Evolutionary conservation across 2,329 filamentous ascomycete genomes (phyloP), one percentile per base, ranked within the genome.

Genomic region (Endothia cerciana): DNA sequence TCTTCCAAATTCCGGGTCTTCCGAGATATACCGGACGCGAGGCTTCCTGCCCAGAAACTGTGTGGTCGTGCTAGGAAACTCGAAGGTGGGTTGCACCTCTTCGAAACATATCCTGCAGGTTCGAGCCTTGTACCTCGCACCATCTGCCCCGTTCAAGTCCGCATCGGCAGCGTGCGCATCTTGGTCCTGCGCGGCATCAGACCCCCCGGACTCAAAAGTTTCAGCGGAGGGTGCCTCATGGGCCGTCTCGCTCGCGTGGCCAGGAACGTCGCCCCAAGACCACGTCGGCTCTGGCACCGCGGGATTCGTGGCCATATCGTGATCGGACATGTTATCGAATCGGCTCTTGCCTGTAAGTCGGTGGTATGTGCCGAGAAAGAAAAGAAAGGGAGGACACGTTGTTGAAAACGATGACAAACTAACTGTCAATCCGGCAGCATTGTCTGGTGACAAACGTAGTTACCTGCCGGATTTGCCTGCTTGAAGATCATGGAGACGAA

Each of bases 81-180:
- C 77, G 41, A 80, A 87, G 45, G 79, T 83, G 4, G 85, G 83
- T 19, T 83, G 74, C 67, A 85, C 83, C 1, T 80, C 81, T 56
- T 97, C 94, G 49, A 97, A 83, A 75, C 94, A 98, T 70, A 98
- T 97, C 65, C 94, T 90, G 78, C 94, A 98, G 68, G 88, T 91
- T 70, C 93, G 85, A 33, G 91, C 85, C 45, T 87, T 85, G 76
- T 92, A 94, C 68, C 87, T 85, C 60, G 60, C 15, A 19, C 19
- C 47, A 13, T 40, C 47, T 62, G 60, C 11, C 36, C 22, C 60
- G 63, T 68, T 10, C 65, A 60, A 19, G 70, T 59, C 41, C 70
- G 68, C 33, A 72, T 62, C 2, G 64, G 65, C 25, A 65, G 55
- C 11, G 64, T 36, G 55, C 53, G 41, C 17, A 60, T 22, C 49